These are phyloP conservation scores for Yamadazyma tumulicola DNA, from an alignment of 805 yeast genomes.

Conservation along the genomic window DNA sequence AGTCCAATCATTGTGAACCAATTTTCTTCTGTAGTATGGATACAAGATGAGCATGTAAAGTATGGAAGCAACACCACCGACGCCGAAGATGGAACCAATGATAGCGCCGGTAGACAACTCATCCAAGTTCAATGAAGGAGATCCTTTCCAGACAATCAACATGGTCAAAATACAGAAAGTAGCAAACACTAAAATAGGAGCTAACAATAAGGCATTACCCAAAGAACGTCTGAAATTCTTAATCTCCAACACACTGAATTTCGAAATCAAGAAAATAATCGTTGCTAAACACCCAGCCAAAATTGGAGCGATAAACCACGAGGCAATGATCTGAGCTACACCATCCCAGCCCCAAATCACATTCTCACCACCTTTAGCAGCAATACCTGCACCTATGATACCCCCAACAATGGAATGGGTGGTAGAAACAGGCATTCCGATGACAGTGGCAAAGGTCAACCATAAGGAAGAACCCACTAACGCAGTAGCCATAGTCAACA, in stretches of 20 bases:
- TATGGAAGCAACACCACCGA: conserved; percentile 53
- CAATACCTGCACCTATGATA: conserved; percentile 70
- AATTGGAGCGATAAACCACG: conserved; percentile 77
- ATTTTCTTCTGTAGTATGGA: conserved; percentile 61
- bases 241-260: conserved; percentile 59
- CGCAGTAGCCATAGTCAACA: conserved; percentile 76
- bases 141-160: conserved; percentile 79
- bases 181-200: conserved; percentile 58
- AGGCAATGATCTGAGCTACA: conserved; percentile 67
- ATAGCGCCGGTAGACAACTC: conserved; percentile 50
- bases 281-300: conserved; percentile 65
- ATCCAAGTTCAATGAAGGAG: conserved; percentile 61
- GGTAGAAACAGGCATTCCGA: conserved; percentile 79
- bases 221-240: conserved; percentile 40
- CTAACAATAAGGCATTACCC: conserved; percentile 52
- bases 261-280: conserved; percentile 54
- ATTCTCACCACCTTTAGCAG: conserved; percentile 59
- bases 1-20: conserved; percentile 65
- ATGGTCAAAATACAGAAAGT: conserved; percentile 65
- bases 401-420: conserved; percentile 80
- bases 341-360: conserved; percentile 77
- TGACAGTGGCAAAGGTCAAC: conserved; percentile 61
- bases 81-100: conserved; percentile 60
- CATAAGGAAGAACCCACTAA: conserved; percentile 69
- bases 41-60: conserved; percentile 52